phyloP scores from a whole-genome alignment of 2,329 filamentous ascomycete genomes.

The Huntiella bhutanensis region DNA sequence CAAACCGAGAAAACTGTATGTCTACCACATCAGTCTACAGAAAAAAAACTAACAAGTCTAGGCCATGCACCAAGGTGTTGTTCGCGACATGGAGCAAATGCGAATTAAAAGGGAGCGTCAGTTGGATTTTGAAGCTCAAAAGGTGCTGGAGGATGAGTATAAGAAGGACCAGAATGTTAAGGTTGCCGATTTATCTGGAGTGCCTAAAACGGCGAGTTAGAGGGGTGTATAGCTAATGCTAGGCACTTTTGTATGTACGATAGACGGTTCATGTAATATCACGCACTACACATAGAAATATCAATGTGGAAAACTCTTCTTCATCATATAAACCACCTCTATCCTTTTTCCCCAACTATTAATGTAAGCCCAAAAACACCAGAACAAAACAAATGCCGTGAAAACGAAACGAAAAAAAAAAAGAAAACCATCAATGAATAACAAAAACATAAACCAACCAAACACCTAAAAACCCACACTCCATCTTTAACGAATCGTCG shows the following conservation, averaged over 20 bases:
- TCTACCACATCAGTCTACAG: not conserved
- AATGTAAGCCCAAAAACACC: not conserved
- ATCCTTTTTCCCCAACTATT: not conserved
- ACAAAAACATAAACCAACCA: not conserved
- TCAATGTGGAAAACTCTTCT: not conserved
- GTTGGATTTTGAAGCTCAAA: conserved; percentile 87
- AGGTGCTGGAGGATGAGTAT: conserved; percentile 70
- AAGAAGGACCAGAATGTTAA: conserved; percentile 65
- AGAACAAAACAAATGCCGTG: not conserved
- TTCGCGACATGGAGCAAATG: conserved; percentile 90
- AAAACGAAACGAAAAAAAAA: not conserved
- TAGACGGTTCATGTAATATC: not conserved
- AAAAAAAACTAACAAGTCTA: conserved; percentile 18
- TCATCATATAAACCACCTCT: not conserved
- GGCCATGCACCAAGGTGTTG: conserved; percentile 91
- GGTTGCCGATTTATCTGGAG: conserved; percentile 3
- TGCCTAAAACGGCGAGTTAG: conserved; percentile 3
- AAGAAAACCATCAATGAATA: not conserved
- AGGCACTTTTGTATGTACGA: not conserved
- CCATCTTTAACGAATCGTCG: conserved; percentile 39
- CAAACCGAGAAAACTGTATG: conserved; percentile 60
- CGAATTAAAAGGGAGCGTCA: conserved; percentile 77
- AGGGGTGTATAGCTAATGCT: not conserved
- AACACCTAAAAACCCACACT: not conserved
- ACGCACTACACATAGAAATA: not conserved